Evolutionary conservation across 2,329 filamentous ascomycete species (phyloP).

Genomic region (Cladophialophora exuberans): DNA sequence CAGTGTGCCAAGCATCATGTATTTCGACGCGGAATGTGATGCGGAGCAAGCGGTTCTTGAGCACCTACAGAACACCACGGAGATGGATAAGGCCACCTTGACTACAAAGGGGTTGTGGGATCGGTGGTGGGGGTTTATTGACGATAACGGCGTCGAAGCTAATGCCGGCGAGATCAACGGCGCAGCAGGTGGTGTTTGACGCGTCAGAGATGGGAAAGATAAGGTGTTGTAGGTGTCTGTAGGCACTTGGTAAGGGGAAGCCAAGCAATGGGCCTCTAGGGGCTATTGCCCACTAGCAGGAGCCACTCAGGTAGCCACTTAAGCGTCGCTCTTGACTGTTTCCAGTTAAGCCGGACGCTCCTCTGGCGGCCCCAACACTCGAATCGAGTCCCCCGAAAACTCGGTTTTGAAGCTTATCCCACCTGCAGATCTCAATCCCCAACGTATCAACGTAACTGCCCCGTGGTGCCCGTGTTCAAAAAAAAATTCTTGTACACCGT

Average conservation of each 20-base stretch:
- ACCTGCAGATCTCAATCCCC: too few relatives aligned
- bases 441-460: not conserved
- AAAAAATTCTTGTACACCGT: too few relatives aligned
- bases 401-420: too few relatives aligned
- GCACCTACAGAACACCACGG: constrained; percentile 23
- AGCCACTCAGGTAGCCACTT: too few relatives aligned
- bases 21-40: constrained; percentile 31
- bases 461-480: not conserved
- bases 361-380: too few relatives aligned
- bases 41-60: constrained; percentile 30
- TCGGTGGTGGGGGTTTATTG: constrained; percentile 28
- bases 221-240: not conserved
- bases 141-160: constrained; percentile 22
- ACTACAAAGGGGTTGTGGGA: constrained; percentile 27
- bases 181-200: not conserved
- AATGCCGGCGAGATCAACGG: not conserved
- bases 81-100: constrained; percentile 23
- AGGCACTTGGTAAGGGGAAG: not conserved
- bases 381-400: too few relatives aligned
- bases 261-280: too few relatives aligned
- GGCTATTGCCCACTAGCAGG: too few relatives aligned
- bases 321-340: too few relatives aligned
- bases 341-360: too few relatives aligned
- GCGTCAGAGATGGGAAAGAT: not conserved
- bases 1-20: constrained; percentile 26